phyloP scores from a whole-genome alignment of 331 rosid species.

The Spiraea crenata region DNA sequence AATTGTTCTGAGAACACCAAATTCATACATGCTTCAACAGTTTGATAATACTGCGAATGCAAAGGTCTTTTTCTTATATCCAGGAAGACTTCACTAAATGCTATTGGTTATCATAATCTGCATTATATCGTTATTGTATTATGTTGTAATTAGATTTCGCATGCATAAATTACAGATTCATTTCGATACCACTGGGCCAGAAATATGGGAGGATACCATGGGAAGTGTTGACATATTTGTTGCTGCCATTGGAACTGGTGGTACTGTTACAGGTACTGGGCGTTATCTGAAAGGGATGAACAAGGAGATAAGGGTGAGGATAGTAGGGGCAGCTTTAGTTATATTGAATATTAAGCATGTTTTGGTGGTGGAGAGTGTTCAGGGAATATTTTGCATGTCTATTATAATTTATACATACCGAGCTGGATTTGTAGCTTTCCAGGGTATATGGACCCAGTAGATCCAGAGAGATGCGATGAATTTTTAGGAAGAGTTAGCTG shows the following conservation, averaged over 20 bases:
- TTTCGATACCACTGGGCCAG: slow-evolving; percentile 97
- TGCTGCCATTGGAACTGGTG: slow-evolving; percentile 96
- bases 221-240: slow-evolving; percentile 80
- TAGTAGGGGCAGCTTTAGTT: background rate
- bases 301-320: slow-evolving; percentile 60
- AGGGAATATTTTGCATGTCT: too few relatives aligned
- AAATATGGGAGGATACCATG: slow-evolving; percentile 98
- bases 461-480: too few relatives aligned
- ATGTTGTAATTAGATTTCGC: slow-evolving; percentile 26
- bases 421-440: too few relatives aligned
- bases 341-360: too few relatives aligned
- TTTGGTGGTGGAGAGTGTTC: too few relatives aligned
- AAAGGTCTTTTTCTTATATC: slow-evolving; percentile 54
- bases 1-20: slow-evolving; percentile 60
- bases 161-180: slow-evolving; percentile 75
- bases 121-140: background rate
- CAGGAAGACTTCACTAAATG: slow-evolving; percentile 14
- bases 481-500: too few relatives aligned
- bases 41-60: slow-evolving; percentile 75
- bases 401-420: too few relatives aligned
- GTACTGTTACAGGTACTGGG: slow-evolving; percentile 90
- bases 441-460: too few relatives aligned
- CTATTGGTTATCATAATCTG: background rate
- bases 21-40: slow-evolving; percentile 89
- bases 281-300: slow-evolving; percentile 76